A percentile compares a stretch with the other conserved stretches of the same genome.
phyloP scores from a whole-genome alignment of 2,329 filamentous ascomycete genomes.

The Penicillium sp. region DNA sequence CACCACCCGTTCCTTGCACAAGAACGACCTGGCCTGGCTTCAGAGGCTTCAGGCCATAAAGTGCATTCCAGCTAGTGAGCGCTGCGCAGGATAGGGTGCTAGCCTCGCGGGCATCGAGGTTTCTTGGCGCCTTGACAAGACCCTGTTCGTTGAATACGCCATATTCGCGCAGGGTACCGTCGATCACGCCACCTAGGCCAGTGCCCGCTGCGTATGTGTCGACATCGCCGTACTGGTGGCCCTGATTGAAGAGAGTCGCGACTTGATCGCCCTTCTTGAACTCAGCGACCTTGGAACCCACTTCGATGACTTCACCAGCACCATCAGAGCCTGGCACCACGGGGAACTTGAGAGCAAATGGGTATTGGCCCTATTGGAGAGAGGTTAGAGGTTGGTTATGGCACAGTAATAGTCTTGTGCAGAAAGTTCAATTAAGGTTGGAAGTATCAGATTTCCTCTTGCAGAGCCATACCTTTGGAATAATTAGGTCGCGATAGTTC shows the following conservation, averaged over 20 bases:
- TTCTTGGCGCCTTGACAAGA: constrained; percentile 60
- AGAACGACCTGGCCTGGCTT: constrained; percentile 56
- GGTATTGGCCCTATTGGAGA: constrained; percentile 28
- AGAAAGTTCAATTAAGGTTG: too few relatives aligned
- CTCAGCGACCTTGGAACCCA: constrained; percentile 55
- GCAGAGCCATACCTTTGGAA: constrained; percentile 39
- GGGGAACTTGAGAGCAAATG: constrained; percentile 30
- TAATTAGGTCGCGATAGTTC: constrained; percentile 50
- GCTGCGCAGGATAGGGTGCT: constrained; percentile 60
- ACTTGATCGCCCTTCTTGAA: constrained; percentile 60
- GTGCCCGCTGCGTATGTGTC: constrained; percentile 41
- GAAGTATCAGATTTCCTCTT: background rate
- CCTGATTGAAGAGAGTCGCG: constrained; percentile 57
- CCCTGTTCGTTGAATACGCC: constrained; percentile 66
- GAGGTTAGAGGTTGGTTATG: background rate
- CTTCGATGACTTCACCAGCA: constrained; percentile 47
- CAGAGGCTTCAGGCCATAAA: constrained; percentile 56
- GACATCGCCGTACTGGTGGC: constrained; percentile 52
- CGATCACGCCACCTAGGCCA: constrained; percentile 65
- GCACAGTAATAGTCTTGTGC: background rate
- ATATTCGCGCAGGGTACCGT: constrained; percentile 67
- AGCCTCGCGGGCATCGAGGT: constrained; percentile 53
- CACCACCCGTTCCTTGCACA: constrained; percentile 61
- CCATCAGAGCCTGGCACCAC: constrained; percentile 36
- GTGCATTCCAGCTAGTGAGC: constrained; percentile 64